Conservation (phyloP, 2,329 filamentous ascomycete species). For the Aspergillus sp. region DNA sequence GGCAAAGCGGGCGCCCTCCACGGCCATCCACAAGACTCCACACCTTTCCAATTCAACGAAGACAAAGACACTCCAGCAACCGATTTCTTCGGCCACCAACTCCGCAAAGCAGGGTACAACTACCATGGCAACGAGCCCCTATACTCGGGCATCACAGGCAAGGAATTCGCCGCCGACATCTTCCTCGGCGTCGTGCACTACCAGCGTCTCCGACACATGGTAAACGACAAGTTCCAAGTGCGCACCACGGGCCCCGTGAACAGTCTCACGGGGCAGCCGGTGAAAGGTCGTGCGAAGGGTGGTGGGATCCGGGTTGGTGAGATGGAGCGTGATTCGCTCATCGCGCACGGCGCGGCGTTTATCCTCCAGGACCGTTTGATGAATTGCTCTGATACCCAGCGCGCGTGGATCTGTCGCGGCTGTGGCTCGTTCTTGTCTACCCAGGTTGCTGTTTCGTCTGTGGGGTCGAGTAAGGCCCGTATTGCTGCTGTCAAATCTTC, state of each 20-base stretch:
- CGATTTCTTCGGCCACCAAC: constrained; percentile 92
- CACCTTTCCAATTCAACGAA: constrained; percentile 91
- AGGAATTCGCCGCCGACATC: constrained; percentile 89
- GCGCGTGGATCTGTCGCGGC: constrained; percentile 77
- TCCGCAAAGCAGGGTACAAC: constrained; percentile 92
- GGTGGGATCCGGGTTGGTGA: constrained; percentile 98
- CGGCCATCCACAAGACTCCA: constrained; percentile 90
- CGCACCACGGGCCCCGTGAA: constrained; percentile 91
- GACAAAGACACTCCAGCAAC: constrained; percentile 65
- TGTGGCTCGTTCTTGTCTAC: constrained; percentile 90
- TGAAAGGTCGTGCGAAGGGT: constrained; percentile 92
- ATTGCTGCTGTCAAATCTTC: constrained; percentile 22
- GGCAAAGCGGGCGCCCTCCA: constrained; percentile 92
- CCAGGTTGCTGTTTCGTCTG: constrained; percentile 45
- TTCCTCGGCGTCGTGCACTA: constrained; percentile 98
- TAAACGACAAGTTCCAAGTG: constrained; percentile 99
- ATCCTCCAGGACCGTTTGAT: constrained; percentile 88
- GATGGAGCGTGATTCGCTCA: constrained; percentile 93
- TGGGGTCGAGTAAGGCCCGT: constrained; percentile 19
- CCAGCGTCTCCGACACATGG: constrained; percentile 96
- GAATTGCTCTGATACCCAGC: constrained; percentile 92
- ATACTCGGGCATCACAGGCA: constrained; percentile 93
- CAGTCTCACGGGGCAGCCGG: constrained; percentile 83
- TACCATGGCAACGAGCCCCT: constrained; percentile 98
- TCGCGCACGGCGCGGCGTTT: constrained; percentile 93